A percentile compares a stretch with the other conserved stretches of the same genome.
Conservation (phyloP, 768 basidiomycete genomes). For the Phanerochaete sordida region DNA sequence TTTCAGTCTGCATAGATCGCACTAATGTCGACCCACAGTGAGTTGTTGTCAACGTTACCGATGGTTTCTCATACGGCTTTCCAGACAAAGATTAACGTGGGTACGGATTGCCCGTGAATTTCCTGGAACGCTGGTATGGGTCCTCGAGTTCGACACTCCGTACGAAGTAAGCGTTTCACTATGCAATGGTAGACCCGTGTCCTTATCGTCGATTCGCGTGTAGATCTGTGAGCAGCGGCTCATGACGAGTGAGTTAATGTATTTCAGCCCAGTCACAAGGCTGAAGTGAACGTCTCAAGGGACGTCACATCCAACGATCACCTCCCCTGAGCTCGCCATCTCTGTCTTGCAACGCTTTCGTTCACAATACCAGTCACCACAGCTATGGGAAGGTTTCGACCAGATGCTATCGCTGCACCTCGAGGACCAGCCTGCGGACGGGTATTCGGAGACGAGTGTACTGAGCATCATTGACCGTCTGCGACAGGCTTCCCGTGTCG, state of each 20-base stretch:
- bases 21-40: constrained; percentile 71
- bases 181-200: too few relatives aligned
- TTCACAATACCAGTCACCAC: constrained; percentile 55
- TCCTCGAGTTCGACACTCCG: constrained; percentile 76
- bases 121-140: constrained; percentile 61
- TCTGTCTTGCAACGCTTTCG: constrained; percentile 64
- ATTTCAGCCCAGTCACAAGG: neutral
- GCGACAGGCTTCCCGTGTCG: constrained; percentile 33
- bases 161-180: constrained; percentile 51
- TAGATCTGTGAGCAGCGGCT: constrained; percentile 65
- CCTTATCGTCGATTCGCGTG: too few relatives aligned
- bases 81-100: constrained; percentile 72
- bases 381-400: constrained; percentile 60
- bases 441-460: constrained; percentile 52
- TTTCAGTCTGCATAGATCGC: constrained; percentile 76
- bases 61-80: neutral
- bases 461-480: constrained; percentile 49
- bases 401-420: constrained; percentile 42
- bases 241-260: constrained; percentile 44
- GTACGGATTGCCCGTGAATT: constrained; percentile 67
- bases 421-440: constrained; percentile 35
- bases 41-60: constrained; percentile 8
- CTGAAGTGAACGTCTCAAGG: constrained; percentile 38
- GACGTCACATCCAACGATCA: constrained; percentile 74
- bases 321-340: constrained; percentile 51